Conservation (phyloP, 2,329 filamentous ascomycete genomes). For the Fonsecaea monophora region DNA sequence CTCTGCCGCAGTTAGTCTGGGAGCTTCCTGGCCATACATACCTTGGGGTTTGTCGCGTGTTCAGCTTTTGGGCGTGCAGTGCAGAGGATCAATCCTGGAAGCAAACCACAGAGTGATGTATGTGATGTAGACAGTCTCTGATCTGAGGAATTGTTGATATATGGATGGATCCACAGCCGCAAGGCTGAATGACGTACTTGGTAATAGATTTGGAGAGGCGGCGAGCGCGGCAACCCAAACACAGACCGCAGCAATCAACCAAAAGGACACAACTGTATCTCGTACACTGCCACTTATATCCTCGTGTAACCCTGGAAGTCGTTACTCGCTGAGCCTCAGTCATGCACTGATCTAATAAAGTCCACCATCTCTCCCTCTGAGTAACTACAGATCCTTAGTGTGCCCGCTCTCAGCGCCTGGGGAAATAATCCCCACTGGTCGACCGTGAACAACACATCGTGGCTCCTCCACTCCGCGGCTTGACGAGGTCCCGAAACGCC, state of each 20-base stretch:
- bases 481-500: constrained; percentile 35
- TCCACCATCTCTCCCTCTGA: background rate
- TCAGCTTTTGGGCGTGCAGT: background rate
- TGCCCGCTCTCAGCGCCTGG: background rate
- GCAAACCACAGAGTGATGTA: background rate
- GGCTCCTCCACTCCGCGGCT: constrained; percentile 32
- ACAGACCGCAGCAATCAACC: background rate
- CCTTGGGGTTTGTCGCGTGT: background rate
- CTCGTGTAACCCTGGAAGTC: background rate
- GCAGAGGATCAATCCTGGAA: background rate
- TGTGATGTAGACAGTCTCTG: background rate
- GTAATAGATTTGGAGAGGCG: background rate
- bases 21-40: background rate
- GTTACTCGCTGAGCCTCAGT: background rate
- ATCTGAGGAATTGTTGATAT: background rate
- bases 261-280: background rate
- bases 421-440: background rate
- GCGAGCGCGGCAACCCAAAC: background rate
- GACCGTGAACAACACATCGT: constrained; percentile 17
- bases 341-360: background rate
- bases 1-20: background rate
- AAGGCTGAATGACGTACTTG: constrained; percentile 1
- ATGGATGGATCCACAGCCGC: constrained; percentile 1
- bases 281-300: background rate
- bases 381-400: background rate